Evolutionary conservation across 208 protist species (phyloP).

Genomic region (Trypanosomatidae sp.): DNA sequence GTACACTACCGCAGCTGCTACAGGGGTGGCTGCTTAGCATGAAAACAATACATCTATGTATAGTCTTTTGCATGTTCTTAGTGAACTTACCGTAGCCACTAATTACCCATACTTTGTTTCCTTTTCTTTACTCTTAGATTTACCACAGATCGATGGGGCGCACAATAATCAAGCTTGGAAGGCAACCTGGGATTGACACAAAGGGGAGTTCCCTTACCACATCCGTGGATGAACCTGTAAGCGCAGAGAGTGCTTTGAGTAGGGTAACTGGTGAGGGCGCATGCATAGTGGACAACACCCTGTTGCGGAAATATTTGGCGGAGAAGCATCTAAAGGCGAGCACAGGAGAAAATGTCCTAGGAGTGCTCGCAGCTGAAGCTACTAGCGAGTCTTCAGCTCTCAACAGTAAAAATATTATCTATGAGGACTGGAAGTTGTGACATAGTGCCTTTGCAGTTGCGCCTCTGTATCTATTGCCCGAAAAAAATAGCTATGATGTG

Average conservation of each 20-base stretch:
- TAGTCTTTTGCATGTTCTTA: background rate
- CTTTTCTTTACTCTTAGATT: background rate
- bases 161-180: slow-evolving; percentile 22
- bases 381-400: background rate
- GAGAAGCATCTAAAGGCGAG: background rate
- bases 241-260: background rate
- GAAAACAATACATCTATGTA: background rate
- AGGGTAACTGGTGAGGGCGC: slow-evolving; percentile 4
- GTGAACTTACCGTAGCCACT: background rate
- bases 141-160: slow-evolving; percentile 14
- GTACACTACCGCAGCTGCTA: background rate
- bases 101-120: background rate
- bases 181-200: background rate
- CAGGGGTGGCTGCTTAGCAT: background rate
- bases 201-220: background rate
- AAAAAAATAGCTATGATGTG: background rate
- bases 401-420: slow-evolving; percentile 15
- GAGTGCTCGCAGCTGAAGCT: background rate
- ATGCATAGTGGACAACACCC: slow-evolving; percentile 4
- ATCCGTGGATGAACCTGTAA: background rate
- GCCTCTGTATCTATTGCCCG: background rate
- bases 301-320: background rate
- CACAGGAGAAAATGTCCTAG: slow-evolving; percentile 2
- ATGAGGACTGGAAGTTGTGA: slow-evolving; percentile 13
- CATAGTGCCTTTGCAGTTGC: background rate